These are phyloP conservation scores for Lonicera japonica DNA, from an alignment of 129 eudicot species.

Conservation along the genomic window DNA sequence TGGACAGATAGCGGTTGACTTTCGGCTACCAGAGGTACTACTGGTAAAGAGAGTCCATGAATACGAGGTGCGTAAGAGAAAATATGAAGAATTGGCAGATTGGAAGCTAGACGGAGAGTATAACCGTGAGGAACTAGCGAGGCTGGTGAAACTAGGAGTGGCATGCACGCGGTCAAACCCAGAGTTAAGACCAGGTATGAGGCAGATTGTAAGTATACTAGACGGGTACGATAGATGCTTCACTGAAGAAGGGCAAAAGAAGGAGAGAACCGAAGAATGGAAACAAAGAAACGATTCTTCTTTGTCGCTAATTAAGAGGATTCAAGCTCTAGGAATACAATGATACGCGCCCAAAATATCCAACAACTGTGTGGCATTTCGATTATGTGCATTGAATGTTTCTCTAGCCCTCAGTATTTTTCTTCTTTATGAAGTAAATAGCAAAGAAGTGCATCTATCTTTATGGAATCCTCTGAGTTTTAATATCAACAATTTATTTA, in stretches of 20 bases:
- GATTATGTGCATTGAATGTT: too few relatives aligned
- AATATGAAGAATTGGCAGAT: slow-evolving; percentile 52
- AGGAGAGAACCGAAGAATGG: slow-evolving; percentile 73
- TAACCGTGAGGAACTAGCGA: slow-evolving; percentile 41
- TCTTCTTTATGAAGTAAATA: background rate
- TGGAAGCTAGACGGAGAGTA: slow-evolving; percentile 56
- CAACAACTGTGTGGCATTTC: too few relatives aligned
- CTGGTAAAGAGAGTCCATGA: slow-evolving; percentile 54
- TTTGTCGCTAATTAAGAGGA: slow-evolving; percentile 48
- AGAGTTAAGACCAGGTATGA: slow-evolving; percentile 54
- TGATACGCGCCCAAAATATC: slow-evolving; percentile 10
- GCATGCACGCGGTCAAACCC: slow-evolving; percentile 79
- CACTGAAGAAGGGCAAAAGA: slow-evolving; percentile 21
- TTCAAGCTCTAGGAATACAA: slow-evolving; percentile 82
- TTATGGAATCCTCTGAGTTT: too few relatives aligned
- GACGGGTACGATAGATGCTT: slow-evolving; percentile 60
- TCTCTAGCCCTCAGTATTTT: background rate
- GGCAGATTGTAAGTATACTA: slow-evolving; percentile 63
- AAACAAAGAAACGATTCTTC: slow-evolving; percentile 48
- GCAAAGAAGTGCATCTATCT: too few relatives aligned
- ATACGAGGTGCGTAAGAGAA: slow-evolving; percentile 39
- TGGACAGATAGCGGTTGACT: slow-evolving; percentile 85
- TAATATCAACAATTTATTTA: too few relatives aligned
- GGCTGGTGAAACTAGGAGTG: slow-evolving; percentile 62
- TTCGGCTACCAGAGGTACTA: slow-evolving; percentile 46